These are phyloP conservation scores for Amanita rimosa DNA, from an alignment of 768 basidiomycete genomes.

Conservation along the genomic window DNA sequence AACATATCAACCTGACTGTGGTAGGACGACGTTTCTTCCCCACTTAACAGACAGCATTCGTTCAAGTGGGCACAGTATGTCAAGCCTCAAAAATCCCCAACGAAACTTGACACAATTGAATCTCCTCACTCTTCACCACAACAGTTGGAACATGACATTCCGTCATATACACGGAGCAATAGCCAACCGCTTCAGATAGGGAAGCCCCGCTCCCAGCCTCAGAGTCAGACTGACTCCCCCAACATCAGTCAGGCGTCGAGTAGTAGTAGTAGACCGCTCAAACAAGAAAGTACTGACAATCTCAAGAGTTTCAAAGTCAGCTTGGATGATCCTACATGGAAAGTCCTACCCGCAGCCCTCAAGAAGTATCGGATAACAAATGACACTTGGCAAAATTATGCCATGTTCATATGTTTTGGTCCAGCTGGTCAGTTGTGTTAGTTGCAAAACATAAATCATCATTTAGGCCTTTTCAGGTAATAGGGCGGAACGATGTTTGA, in stretches of 20 bases:
- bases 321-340: slow-evolving; percentile 96
- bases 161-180: slow-evolving; percentile 26
- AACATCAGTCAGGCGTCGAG: slow-evolving; percentile 21
- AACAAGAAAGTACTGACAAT: slow-evolving; percentile 63
- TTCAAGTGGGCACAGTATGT: slow-evolving; percentile 85
- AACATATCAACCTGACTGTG: slow-evolving; percentile 6
- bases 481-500: slow-evolving; percentile 85
- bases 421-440: slow-evolving; percentile 52
- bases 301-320: slow-evolving; percentile 96
- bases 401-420: slow-evolving; percentile 99
- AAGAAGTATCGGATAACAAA: slow-evolving; percentile 99
- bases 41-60: slow-evolving; percentile 63
- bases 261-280: slow-evolving; percentile 38
- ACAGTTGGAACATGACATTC: slow-evolving; percentile 61
- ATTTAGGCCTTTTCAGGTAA: slow-evolving; percentile 32
- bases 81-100: slow-evolving; percentile 71
- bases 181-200: slow-evolving; percentile 18
- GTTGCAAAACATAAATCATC: slow-evolving; percentile 1
- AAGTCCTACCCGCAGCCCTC: slow-evolving; percentile 92
- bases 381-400: slow-evolving; percentile 98
- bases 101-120: slow-evolving; percentile 55
- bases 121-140: slow-evolving; percentile 77
- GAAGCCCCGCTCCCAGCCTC: slow-evolving; percentile 20
- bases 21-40: slow-evolving; percentile 27
- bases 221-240: slow-evolving; percentile 22